Conservation (phyloP, 2,329 filamentous ascomycete species). For the Fusarium nematophilum region DNA sequence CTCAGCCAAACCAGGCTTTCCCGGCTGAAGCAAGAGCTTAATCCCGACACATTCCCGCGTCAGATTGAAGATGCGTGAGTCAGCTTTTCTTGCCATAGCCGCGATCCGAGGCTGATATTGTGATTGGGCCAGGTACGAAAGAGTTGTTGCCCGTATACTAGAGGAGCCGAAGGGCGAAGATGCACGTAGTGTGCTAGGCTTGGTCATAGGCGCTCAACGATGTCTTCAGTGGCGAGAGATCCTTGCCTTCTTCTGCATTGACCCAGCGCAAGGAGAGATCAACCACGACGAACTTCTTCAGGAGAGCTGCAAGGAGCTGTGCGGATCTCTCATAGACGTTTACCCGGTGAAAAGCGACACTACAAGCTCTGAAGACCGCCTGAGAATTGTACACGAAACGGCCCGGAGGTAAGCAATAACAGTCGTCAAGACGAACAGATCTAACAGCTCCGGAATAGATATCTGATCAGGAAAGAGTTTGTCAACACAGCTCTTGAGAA, state of each 20-base stretch:
- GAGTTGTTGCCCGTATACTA: conserved; percentile 1
- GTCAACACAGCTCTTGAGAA: conserved; percentile 1
- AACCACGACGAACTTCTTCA: background rate
- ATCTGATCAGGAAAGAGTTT: background rate
- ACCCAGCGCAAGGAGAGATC: background rate
- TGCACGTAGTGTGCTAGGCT: background rate
- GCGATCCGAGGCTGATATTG: background rate
- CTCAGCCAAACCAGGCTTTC: background rate
- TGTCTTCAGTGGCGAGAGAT: conserved; percentile 20
- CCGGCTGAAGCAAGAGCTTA: conserved; percentile 12
- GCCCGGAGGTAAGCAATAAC: conserved; percentile 1
- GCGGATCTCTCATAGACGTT: conserved; percentile 14
- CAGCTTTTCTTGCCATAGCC: background rate
- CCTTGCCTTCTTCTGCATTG: conserved; percentile 20
- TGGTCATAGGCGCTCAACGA: conserved; percentile 7
- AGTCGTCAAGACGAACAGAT: background rate
- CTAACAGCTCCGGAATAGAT: background rate
- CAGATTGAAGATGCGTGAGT: conserved; percentile 15
- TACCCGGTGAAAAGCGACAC: background rate
- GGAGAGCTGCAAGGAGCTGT: conserved; percentile 16
- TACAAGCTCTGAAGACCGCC: background rate
- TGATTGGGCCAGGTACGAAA: conserved; percentile 1
- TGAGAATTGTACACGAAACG: conserved; percentile 22
- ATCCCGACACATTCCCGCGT: conserved; percentile 1
- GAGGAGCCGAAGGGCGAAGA: background rate